These are phyloP conservation scores for Sporothrix sp. DNA, from an alignment of 2,329 filamentous ascomycete genomes.

Conservation along the genomic window DNA sequence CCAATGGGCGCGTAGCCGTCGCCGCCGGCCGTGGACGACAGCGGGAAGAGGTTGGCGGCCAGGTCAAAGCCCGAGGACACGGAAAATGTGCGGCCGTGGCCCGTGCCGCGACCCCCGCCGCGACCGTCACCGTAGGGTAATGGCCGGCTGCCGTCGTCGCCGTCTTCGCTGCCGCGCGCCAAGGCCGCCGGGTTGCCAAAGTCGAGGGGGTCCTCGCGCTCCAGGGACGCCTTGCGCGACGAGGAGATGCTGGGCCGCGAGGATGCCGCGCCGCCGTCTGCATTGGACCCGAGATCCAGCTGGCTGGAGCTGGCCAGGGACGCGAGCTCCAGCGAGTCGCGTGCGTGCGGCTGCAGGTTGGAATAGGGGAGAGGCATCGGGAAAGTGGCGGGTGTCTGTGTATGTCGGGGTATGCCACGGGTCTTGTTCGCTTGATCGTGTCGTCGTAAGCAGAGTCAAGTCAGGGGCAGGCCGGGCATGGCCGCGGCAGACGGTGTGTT, in stretches of 20 bases:
- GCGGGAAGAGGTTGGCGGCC: conserved; percentile 80
- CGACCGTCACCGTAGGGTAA: conserved; percentile 34
- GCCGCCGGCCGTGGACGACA: conserved; percentile 63
- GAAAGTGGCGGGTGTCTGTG: neutral
- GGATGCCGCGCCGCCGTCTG: conserved; percentile 53
- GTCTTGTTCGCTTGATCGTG: no score
- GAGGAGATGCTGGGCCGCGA: conserved; percentile 83
- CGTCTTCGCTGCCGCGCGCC: conserved; percentile 19
- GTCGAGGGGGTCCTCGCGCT: conserved; percentile 73
- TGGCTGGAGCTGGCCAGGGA: conserved; percentile 79
- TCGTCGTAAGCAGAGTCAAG: no score
- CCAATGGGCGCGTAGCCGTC: conserved; percentile 78
- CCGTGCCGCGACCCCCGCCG: conserved; percentile 22
- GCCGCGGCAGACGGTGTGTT: no score
- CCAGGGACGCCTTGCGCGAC: conserved; percentile 82
- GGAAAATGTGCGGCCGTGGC: conserved; percentile 65
- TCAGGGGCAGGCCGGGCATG: no score
- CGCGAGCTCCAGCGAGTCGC: conserved; percentile 93
- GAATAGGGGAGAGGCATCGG: conserved; percentile 34
- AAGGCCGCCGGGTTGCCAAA: conserved; percentile 43
- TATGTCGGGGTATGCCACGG: no score
- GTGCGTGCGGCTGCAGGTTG: conserved; percentile 40
- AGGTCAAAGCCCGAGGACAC: conserved; percentile 93
- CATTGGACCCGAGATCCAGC: conserved; percentile 45
- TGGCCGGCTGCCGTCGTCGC: conserved; percentile 30